phyloP scores from a whole-genome alignment of 345 rosid species.

The Psidium guajava region DNA sequence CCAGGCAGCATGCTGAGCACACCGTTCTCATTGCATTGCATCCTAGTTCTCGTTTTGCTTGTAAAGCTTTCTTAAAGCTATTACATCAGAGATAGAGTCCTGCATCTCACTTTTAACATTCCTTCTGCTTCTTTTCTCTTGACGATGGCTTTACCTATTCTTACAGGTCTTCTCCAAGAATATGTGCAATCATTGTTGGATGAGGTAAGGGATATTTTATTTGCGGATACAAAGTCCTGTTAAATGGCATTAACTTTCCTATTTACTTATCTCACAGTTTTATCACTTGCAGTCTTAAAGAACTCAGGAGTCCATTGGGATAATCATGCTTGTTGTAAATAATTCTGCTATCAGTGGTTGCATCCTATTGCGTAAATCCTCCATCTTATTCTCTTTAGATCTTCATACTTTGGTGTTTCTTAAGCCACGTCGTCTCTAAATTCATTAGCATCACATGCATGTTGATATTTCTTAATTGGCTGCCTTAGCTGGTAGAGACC shows the following conservation, averaged over 20 bases:
- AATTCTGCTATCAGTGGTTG: background rate
- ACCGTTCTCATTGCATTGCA: background rate
- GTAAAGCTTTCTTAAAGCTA: conserved; percentile 3
- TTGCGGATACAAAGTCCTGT: background rate
- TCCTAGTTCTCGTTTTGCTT: background rate
- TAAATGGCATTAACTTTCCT: background rate
- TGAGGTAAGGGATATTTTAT: conserved; percentile 20
- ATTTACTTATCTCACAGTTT: background rate
- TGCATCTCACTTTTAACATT: background rate
- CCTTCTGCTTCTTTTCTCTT: background rate
- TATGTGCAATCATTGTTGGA: conserved; percentile 29
- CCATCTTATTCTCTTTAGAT: background rate
- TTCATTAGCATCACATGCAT: background rate
- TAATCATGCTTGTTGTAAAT: background rate
- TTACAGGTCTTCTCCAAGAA: conserved; percentile 26
- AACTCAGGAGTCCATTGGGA: background rate
- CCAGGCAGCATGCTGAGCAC: background rate
- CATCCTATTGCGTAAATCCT: background rate
- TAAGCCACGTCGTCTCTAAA: background rate
- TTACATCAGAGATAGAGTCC: conserved; percentile 8
- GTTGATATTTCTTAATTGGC: background rate
- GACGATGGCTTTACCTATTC: conserved; percentile 37
- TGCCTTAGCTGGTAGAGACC: background rate
- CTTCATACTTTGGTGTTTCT: background rate
- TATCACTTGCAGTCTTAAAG: background rate